Base-by-base conservation (phyloP, 2,329 filamentous ascomycete genomes). In the Pezicula neosporulosa region DNA sequence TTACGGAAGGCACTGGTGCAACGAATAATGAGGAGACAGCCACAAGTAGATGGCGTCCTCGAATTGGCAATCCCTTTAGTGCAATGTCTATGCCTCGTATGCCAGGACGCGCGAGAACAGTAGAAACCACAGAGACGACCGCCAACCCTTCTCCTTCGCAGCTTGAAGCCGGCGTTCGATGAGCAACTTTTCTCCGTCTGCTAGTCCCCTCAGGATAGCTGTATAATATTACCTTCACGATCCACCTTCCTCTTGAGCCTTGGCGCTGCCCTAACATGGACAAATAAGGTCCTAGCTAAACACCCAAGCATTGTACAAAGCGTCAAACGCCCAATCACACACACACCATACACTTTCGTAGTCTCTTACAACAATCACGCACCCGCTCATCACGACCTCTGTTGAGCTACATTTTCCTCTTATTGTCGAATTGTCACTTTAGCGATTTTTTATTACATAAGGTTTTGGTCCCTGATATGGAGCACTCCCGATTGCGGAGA, bases 61-160 rank as follows among this genome's bases (percentile, higher is more conserved):
- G 51, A 39, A 50, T 61, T 15, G 47, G 53, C 6, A 63, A 64
- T 47, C 63, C 60, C 7, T 62, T 66, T 42, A 57, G 59, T 24
- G 51, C 47, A 15, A 48, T 62, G 27, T 51, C 49, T 21, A 52
- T 65, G 39, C 60, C 59, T 19, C 56, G 48, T 49, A 28, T 56
- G 21, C 56, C 56, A 52, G 55, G 59, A 41, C 58, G 60, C 3
- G 57, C 58, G 24, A 53, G 57, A 39, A 42, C 49, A 46, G 38
- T 55, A 30, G 53, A 39, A 37, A 41, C 51, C 42, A 39, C 55
- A 12, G 44, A 49, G 21, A 10, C 51, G 24, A 24, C 45, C 16
- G 44, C 55, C n/a, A 44, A 60, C 27, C 53, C 58, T 13, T 60
- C 66, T n/a, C 64, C 65, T 46, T 64, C 64, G n/a, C 65, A 67